Evolutionary conservation across 2,329 filamentous ascomycete genomes (phyloP).

Genomic region (Cladophialophora yegresii): DNA sequence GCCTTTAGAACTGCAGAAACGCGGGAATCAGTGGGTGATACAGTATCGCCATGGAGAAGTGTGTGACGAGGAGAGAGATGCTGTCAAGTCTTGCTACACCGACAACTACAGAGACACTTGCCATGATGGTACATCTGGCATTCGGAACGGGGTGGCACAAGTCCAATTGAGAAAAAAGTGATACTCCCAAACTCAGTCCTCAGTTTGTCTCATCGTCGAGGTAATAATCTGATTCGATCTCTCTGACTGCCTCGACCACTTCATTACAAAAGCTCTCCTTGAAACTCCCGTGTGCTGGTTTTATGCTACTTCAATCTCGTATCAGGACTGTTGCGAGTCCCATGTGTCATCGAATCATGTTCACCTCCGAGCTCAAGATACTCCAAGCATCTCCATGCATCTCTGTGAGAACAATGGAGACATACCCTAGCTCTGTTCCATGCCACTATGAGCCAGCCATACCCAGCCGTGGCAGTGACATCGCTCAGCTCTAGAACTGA

Average conservation of each 20-base stretch:
- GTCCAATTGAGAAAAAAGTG: background rate
- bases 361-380: constrained; percentile 3
- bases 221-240: background rate
- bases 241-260: background rate
- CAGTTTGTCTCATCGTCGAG: background rate
- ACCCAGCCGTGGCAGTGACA: background rate
- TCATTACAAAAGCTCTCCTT: background rate
- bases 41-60: background rate
- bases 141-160: background rate
- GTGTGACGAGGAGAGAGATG: background rate
- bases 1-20: too few species aligned
- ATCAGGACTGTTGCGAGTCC: background rate
- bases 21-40: background rate
- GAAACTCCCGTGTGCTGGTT: background rate
- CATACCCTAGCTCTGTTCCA: background rate
- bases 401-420: background rate
- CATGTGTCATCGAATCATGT: background rate
- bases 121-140: background rate
- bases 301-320: background rate
- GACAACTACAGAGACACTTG: background rate
- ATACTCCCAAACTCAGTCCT: background rate
- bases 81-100: background rate
- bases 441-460: background rate
- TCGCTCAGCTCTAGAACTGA: background rate
- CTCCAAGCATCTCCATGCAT: background rate